Conservation (phyloP, 805 yeast species). For the Tetrapisispora pingtungensis region DNA sequence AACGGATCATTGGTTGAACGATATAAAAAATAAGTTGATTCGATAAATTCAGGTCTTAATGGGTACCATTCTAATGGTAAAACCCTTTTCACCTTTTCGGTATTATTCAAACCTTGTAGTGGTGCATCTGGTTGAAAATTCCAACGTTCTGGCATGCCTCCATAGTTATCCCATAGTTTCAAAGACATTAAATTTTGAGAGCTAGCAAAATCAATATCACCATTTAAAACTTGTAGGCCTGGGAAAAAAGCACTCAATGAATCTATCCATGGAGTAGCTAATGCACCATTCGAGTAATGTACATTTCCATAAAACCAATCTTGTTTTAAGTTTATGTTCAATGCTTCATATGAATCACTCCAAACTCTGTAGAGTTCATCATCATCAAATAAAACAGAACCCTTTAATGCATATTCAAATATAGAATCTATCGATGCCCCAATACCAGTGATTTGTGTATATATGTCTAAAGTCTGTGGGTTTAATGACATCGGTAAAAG, state of each 20-base stretch:
- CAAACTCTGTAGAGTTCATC: conserved; percentile 43
- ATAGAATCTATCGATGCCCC: conserved; percentile 92
- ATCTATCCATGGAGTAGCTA: conserved; percentile 65
- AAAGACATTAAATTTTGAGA: conserved; percentile 49
- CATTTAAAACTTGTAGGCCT: conserved; percentile 71
- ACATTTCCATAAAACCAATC: conserved; percentile 51
- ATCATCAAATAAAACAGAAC: conserved; percentile 62
- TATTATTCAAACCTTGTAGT: not conserved
- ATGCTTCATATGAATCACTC: conserved; percentile 48
- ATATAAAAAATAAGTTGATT: conserved; percentile 75
- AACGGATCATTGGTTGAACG: conserved; percentile 81
- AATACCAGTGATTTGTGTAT: conserved; percentile 57
- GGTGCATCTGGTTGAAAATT: conserved; percentile 23
- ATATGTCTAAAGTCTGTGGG: conserved; percentile 45
- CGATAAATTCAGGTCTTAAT: conserved; percentile 82
- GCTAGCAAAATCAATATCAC: conserved; percentile 59
- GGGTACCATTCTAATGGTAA: conserved; percentile 78
- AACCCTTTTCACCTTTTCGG: not conserved
- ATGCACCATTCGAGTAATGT: conserved; percentile 41
- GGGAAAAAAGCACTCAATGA: conserved; percentile 83
- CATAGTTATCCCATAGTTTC: conserved; percentile 73
- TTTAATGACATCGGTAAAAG: conserved; percentile 72
- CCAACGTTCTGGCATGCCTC: conserved; percentile 89
- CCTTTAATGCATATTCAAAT: conserved; percentile 79
- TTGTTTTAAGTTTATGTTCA: conserved; percentile 41